These are phyloP conservation scores for Jaapia argillacea DNA, from an alignment of 768 basidiomycete genomes.

Conservation along the genomic window DNA sequence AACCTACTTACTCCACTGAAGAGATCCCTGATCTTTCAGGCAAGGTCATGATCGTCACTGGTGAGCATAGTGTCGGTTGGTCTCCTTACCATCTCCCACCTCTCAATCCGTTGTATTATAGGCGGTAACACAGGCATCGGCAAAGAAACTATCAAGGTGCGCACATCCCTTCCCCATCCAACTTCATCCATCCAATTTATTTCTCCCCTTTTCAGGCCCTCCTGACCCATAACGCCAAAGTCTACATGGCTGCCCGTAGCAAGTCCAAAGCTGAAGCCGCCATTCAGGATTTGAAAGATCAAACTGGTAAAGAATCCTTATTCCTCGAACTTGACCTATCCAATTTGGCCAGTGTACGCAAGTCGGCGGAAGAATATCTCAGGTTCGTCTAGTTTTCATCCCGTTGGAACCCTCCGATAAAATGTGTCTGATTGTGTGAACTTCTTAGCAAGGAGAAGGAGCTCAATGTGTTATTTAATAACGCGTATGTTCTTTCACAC, in stretches of 20 bases:
- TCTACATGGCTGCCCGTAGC: conserved; percentile 19
- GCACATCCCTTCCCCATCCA: not conserved
- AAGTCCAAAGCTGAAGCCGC: conserved; percentile 15
- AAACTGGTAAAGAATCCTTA: conserved; percentile 18
- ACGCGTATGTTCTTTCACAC: conserved; percentile 7
- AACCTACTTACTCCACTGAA: conserved; percentile 7
- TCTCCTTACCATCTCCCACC: not conserved
- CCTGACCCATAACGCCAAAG: conserved; percentile 19
- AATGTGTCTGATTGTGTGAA: not conserved
- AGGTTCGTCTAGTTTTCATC: conserved; percentile 8
- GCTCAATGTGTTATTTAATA: conserved; percentile 15
- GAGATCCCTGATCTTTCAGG: conserved; percentile 13
- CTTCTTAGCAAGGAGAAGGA: conserved; percentile 10
- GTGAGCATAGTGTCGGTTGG: conserved; percentile 3
- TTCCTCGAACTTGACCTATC: conserved; percentile 18
- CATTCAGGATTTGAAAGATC: conserved; percentile 14
- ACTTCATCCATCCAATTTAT: not conserved
- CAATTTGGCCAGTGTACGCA: conserved; percentile 12
- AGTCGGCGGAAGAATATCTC: conserved; percentile 15
- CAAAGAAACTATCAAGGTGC: conserved; percentile 9
- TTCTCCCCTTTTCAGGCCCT: conserved; percentile 6
- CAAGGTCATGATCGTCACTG: conserved; percentile 12
- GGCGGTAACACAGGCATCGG: conserved; percentile 18
- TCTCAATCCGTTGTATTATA: not conserved
- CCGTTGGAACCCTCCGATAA: too few species aligned